Evolutionary conservation across 768 basidiomycete genomes (phyloP), one percentile per base, ranked within the genome.

Genomic region (Naganishia kalamii): DNA sequence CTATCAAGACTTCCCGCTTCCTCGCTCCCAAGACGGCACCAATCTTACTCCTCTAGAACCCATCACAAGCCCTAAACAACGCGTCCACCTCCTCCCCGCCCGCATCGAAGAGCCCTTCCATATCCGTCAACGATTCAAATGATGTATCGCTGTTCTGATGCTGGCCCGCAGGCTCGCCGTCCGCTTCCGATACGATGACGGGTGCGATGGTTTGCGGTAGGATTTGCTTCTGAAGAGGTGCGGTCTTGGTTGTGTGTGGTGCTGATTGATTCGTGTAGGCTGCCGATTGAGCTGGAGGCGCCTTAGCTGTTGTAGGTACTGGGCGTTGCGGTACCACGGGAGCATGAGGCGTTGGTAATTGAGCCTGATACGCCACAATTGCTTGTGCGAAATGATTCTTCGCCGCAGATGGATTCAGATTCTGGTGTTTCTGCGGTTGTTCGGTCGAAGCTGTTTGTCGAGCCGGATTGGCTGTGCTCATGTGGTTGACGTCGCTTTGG

Each of bases 51-150:
- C n/a, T 21, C 37, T 41, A 57, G 10, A 57, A 57, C 3, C 63
- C 63, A 46, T 64, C 63, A 44, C 63, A 64, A 12, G 51, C 51
- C 35, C 63, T 29, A 21, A 64, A 54, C 30, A 64, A 23, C 8
- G 63, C 63, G 32, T 64, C 63, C 12, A 64, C 63, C 32, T 64
- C 63, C 40, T 64, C 63, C 32, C 63, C 63, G 21, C 63, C 63
- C 3, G 25, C 63, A 29, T 29, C 57, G 25, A 64, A 44, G 12
- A 64, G 47, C n/a, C 63, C 63, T n/a, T 64, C 63, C 50, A 64
- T 64, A 50, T 63, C 62, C 21, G 47, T 57, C 33, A 57, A 35
- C 11, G 54, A 57, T 2, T 57, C 54, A 41, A 57, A 57, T 23
- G 54, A 57, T 11, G 54, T 57, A 37, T 57, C 54, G 54, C 54